Conservation (phyloP, 805 yeast genomes). For the Hanseniaspora vineae region DNA sequence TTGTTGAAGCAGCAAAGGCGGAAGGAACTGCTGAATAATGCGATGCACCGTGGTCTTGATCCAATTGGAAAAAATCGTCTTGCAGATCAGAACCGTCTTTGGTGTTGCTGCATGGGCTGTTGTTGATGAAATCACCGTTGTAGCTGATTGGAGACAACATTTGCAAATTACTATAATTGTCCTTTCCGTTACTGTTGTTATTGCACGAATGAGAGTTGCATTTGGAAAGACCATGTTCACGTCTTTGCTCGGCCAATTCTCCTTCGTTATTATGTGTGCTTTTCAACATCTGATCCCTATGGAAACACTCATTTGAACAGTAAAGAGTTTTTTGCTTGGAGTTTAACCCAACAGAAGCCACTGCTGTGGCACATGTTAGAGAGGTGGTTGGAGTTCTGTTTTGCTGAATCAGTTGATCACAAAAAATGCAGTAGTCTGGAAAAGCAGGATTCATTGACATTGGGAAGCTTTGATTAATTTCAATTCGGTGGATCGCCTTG, state of each 20-base stretch:
- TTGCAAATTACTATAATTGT: neutral
- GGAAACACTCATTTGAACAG: too few species aligned
- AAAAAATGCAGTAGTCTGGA: conserved; percentile 45
- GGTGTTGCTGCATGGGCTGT: too few species aligned
- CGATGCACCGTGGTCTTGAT: neutral
- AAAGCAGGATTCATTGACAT: conserved; percentile 22
- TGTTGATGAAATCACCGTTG: neutral
- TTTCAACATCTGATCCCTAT: too few species aligned
- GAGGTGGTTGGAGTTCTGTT: neutral
- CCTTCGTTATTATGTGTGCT: too few species aligned
- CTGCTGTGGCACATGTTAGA: neutral
- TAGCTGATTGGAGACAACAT: neutral
- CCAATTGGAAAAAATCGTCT: neutral
- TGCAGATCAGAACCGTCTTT: neutral
- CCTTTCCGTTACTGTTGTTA: neutral
- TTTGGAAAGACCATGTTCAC: too few species aligned
- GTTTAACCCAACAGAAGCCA: neutral
- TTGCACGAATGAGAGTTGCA: neutral
- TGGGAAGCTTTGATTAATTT: neutral
- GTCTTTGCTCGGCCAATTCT: too few species aligned
- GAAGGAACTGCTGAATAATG: neutral
- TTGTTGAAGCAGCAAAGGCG: neutral
- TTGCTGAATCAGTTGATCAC: conserved; percentile 27
- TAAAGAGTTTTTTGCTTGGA: too few species aligned
- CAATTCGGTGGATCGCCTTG: neutral